Evolutionary conservation across 345 rosid species (phyloP).

Genomic region (Viola odorata): DNA sequence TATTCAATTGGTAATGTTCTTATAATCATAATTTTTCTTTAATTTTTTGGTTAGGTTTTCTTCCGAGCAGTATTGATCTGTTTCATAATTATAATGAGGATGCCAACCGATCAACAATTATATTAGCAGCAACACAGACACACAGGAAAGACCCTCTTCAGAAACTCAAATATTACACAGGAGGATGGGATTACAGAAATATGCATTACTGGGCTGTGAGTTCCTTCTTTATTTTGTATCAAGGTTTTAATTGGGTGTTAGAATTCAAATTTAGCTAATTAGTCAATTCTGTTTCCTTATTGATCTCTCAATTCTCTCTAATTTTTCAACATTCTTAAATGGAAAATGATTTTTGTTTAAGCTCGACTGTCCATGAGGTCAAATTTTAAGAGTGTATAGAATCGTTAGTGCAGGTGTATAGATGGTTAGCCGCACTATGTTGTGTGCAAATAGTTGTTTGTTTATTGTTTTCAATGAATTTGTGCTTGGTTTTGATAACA

Average conservation of each 20-base stretch:
- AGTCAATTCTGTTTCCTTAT: not conserved
- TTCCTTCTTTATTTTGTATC: not conserved
- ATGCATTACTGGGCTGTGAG: constrained; percentile 23
- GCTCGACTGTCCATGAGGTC: too few relatives aligned
- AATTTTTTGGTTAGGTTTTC: not conserved
- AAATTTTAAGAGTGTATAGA: too few relatives aligned
- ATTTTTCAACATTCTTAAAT: not conserved
- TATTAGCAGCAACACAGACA: constrained; percentile 74
- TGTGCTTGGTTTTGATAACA: too few relatives aligned
- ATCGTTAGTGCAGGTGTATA: too few relatives aligned
- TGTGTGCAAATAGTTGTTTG: too few relatives aligned
- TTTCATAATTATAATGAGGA: not conserved
- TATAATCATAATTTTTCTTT: not conserved
- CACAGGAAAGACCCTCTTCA: constrained; percentile 34
- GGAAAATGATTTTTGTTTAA: not conserved
- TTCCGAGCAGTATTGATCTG: not conserved
- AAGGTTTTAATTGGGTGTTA: not conserved
- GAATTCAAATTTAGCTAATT: not conserved
- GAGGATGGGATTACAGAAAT: constrained; percentile 24
- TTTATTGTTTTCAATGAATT: too few relatives aligned
- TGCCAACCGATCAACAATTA: constrained; percentile 39
- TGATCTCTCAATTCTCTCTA: not conserved
- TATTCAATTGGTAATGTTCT: not conserved
- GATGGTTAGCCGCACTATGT: too few relatives aligned
- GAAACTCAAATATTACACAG: constrained; percentile 14